Conservation (phyloP, 2,329 filamentous ascomycete species). For the Fusarium mangiferae region DNA sequence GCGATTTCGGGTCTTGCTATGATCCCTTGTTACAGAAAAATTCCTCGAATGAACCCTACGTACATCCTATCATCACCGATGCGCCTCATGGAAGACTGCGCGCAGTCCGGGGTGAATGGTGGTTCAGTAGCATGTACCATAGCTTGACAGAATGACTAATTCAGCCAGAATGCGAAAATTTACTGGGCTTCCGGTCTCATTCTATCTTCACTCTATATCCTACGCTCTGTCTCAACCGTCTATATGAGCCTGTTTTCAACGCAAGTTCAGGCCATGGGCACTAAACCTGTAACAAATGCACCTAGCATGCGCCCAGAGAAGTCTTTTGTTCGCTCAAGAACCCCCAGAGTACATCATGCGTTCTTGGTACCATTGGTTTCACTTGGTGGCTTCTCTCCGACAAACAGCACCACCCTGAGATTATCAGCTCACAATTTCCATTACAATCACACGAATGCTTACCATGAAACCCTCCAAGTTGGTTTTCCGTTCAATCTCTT, state of each 20-base stretch:
- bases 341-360: not conserved
- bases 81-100: not conserved
- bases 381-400: constrained; percentile 16
- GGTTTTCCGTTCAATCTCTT: constrained; percentile 67
- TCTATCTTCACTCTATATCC: not conserved
- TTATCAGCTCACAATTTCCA: not conserved
- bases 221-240: not conserved
- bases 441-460: constrained; percentile 38
- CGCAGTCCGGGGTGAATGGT: not conserved
- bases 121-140: not conserved
- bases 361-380: constrained; percentile 1
- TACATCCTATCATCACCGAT: not conserved
- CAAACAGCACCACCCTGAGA: constrained; percentile 35
- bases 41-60: not conserved
- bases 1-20: not conserved
- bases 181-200: not conserved
- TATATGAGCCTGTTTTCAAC: not conserved
- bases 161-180: not conserved
- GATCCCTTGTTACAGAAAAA: not conserved
- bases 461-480: constrained; percentile 70
- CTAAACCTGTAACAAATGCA: not conserved
- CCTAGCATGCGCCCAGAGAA: not conserved
- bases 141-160: not conserved
- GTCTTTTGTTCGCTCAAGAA: not conserved
- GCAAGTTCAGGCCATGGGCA: not conserved